These are phyloP conservation scores for Penicillium frequentans DNA, from an alignment of 2,329 filamentous ascomycete genomes.

Conservation along the genomic window DNA sequence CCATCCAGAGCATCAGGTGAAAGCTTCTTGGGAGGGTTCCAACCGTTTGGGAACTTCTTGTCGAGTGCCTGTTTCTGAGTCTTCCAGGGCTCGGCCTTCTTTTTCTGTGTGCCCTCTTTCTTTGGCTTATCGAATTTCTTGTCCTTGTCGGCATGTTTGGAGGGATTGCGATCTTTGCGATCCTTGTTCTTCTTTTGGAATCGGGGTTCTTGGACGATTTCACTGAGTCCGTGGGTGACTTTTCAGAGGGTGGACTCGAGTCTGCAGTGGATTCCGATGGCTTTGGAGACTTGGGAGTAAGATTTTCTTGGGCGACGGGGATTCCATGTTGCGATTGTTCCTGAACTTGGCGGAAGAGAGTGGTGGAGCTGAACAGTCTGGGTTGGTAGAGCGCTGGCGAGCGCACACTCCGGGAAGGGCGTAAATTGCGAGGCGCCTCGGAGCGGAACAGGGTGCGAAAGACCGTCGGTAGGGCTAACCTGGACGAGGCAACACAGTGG, in stretches of 20 bases:
- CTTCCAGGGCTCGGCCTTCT: slow-evolving; percentile 62
- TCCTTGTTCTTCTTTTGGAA: not conserved
- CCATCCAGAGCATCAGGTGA: slow-evolving; percentile 92
- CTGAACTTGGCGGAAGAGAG: not conserved
- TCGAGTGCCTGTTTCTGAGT: slow-evolving; percentile 72
- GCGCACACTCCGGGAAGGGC: slow-evolving; percentile 2
- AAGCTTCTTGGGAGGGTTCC: slow-evolving; percentile 80
- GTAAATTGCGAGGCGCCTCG: slow-evolving; percentile 18
- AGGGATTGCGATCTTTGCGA: not conserved
- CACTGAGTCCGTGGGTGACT: not conserved
- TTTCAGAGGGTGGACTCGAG: not conserved
- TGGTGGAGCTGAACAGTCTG: slow-evolving; percentile 10
- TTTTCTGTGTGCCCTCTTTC: slow-evolving; percentile 18
- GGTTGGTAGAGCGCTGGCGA: slow-evolving; percentile 3
- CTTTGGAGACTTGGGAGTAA: not conserved
- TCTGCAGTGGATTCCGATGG: not conserved
- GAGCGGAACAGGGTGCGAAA: slow-evolving; percentile 26
- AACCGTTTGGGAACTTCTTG: slow-evolving; percentile 75
- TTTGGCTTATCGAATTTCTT: slow-evolving; percentile 8
- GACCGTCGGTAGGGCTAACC: slow-evolving; percentile 24
- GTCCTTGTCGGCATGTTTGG: slow-evolving; percentile 7
- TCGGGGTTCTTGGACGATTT: not conserved
- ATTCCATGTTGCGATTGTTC: slow-evolving; percentile 1
- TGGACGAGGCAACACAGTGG: slow-evolving; percentile 26
- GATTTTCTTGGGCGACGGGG: not conserved